Evolutionary conservation across 768 basidiomycete species (phyloP).

Genomic region (Tephrocybe sp.): DNA sequence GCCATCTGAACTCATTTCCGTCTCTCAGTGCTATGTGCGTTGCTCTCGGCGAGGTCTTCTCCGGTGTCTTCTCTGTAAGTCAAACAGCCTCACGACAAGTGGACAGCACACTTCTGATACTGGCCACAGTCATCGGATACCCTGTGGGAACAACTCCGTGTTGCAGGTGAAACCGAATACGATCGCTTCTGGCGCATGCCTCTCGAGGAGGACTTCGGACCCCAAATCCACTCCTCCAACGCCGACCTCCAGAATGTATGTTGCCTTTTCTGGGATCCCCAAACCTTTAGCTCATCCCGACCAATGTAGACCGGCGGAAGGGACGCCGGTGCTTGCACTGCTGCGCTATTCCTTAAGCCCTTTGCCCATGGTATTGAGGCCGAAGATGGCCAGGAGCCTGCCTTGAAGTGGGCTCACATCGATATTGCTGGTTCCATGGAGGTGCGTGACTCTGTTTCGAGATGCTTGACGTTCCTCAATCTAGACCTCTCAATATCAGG

Average conservation of each 20-base stretch:
- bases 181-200: conserved; percentile 93
- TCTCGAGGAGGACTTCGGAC: conserved; percentile 76
- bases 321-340: conserved; percentile 73
- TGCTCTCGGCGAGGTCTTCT: conserved; percentile 74
- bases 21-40: conserved; percentile 60
- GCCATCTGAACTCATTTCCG: neutral
- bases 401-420: conserved; percentile 82
- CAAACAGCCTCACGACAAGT: too few relatives aligned
- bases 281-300: neutral
- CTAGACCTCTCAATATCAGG: conserved; percentile 26
- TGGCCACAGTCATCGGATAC: conserved; percentile 60
- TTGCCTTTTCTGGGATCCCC: neutral
- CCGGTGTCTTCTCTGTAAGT: conserved; percentile 76
- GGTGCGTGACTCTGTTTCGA: conserved; percentile 30
- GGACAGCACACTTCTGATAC: too few relatives aligned
- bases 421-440: conserved; percentile 85
- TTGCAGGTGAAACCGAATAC: conserved; percentile 71
- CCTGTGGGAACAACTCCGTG: conserved; percentile 70
- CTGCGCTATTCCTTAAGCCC: conserved; percentile 83
- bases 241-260: conserved; percentile 80
- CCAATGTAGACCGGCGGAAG: conserved; percentile 63
- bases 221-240: conserved; percentile 75
- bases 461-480: neutral
- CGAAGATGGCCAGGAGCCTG: conserved; percentile 51
- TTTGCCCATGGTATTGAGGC: conserved; percentile 77